A percentile compares a stretch with the other conserved stretches of the same genome.
These are phyloP conservation scores for Amylostereum areolatum DNA, from an alignment of 1,284 basidiomycete species.

Conservation along the genomic window DNA sequence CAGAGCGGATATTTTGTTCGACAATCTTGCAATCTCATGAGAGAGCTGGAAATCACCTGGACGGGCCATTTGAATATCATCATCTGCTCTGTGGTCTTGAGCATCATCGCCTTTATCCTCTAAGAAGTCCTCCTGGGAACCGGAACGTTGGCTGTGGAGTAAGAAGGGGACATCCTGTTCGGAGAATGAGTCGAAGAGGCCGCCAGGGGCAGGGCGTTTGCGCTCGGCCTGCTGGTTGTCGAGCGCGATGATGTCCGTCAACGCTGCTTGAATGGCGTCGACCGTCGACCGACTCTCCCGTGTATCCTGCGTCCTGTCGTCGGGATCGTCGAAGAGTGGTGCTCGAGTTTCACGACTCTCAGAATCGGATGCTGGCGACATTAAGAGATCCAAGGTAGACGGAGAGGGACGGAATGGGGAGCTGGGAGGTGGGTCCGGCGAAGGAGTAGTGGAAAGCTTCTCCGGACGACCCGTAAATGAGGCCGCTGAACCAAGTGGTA, in stretches of 20 bases:
- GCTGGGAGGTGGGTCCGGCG: conserved; percentile 10
- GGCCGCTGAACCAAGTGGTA: conserved; percentile 6
- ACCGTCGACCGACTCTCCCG: conserved; percentile 66
- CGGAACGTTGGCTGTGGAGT: conserved; percentile 20
- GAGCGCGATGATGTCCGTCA: conserved; percentile 89
- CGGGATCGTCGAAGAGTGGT: conserved; percentile 76
- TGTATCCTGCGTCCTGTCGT: conserved; percentile 49
- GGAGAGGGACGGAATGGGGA: conserved; percentile 29
- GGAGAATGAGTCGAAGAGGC: conserved; percentile 3
- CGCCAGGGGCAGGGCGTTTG: conserved; percentile 8
- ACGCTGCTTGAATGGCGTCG: conserved; percentile 90
- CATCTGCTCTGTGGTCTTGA: conserved; percentile 36
- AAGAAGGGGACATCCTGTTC: background rate
- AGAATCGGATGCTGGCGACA: conserved; percentile 56
- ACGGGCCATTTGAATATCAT: conserved; percentile 64
- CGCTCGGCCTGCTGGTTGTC: conserved; percentile 47
- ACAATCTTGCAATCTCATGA: conserved; percentile 73
- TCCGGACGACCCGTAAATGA: conserved; percentile 6
- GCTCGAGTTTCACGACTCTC: conserved; percentile 47
- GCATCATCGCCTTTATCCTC: conserved; percentile 37
- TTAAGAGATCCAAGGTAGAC: conserved; percentile 68
- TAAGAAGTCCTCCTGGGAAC: conserved; percentile 24
- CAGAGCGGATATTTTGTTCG: conserved; percentile 70
- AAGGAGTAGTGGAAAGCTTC: conserved; percentile 1
- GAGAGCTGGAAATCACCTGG: conserved; percentile 86